Conservation (phyloP, 148 eudicot species). For the Silene latifolia region DNA sequence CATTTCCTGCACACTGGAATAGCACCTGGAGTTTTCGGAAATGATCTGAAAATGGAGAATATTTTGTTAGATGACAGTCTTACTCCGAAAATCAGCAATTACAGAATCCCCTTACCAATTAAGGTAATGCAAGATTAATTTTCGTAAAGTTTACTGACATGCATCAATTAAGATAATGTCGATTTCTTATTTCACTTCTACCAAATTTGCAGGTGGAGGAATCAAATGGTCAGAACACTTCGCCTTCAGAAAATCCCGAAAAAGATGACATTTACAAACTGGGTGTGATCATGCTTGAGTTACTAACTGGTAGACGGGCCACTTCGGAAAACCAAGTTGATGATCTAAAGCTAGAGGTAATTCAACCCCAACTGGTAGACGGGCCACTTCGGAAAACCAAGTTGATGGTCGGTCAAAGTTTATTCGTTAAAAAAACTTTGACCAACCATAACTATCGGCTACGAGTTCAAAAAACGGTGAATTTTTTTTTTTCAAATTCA, state of each 20-base stretch:
- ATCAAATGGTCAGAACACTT: slow-evolving; percentile 34
- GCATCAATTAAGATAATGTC: background rate
- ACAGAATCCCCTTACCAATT: slow-evolving; percentile 62
- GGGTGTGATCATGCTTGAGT: slow-evolving; percentile 67
- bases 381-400: too few species aligned
- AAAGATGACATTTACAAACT: slow-evolving; percentile 74
- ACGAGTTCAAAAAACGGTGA: too few species aligned
- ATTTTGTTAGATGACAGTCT: slow-evolving; percentile 79
- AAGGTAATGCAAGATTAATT: slow-evolving; percentile 40
- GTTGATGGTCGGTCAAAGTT: too few species aligned
- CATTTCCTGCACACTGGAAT: slow-evolving; percentile 80
- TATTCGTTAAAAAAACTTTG: too few species aligned
- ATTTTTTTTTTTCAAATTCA: too few species aligned
- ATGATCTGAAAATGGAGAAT: slow-evolving; percentile 64
- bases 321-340: slow-evolving; percentile 49
- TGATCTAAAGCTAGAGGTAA: slow-evolving; percentile 64
- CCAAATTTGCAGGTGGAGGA: slow-evolving; percentile 38
- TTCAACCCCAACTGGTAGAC: too few species aligned
- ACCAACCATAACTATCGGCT: too few species aligned
- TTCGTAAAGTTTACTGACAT: background rate
- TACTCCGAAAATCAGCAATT: slow-evolving; percentile 72
- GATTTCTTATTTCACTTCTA: background rate
- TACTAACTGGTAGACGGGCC: slow-evolving; percentile 65
- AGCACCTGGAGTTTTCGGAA: slow-evolving; percentile 55
- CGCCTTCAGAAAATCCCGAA: slow-evolving; percentile 41